Percentiles rank a stretch among this genome's conserved stretches.
Conservation (phyloP, 352 stramenopile species). For the Phytopythium helicoides region DNA sequence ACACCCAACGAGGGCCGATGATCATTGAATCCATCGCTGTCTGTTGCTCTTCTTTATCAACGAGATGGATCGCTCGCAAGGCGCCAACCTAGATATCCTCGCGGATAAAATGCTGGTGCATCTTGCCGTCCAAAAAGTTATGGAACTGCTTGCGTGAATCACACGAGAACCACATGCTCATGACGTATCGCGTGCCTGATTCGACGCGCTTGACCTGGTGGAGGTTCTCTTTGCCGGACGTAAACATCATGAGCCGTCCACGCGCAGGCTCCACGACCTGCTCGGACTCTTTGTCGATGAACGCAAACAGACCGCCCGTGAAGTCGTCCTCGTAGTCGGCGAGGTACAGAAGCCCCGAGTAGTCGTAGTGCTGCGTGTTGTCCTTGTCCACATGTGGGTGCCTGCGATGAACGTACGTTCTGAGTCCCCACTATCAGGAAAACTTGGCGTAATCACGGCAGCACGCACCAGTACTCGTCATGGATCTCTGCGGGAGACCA, state of each 20-base stretch:
- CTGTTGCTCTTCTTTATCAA: too few species aligned
- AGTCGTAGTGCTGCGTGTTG: slow-evolving; percentile 94
- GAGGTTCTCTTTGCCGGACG: slow-evolving; percentile 85
- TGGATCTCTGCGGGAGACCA: slow-evolving; percentile 83
- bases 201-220: slow-evolving; percentile 79
- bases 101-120: slow-evolving; percentile 73
- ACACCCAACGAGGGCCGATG: slow-evolving; percentile 12
- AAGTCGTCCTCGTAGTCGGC: slow-evolving; percentile 84
- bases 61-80: too few species aligned
- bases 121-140: slow-evolving; percentile 90
- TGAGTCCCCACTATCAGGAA: too few species aligned
- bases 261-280: slow-evolving; percentile 70
- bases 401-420: slow-evolving; percentile 26
- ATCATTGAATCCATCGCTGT: too few species aligned
- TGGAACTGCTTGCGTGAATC: slow-evolving; percentile 77
- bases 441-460: too few species aligned
- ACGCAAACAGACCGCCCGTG: slow-evolving; percentile 86
- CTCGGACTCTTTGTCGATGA: slow-evolving; percentile 77
- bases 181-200: slow-evolving; percentile 79
- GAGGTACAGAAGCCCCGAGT: slow-evolving; percentile 90
- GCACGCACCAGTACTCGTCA: slow-evolving; percentile 91
- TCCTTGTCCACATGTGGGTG: slow-evolving; percentile 91
- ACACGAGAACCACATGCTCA: slow-evolving; percentile 95
- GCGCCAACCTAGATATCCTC: slow-evolving; percentile 21
- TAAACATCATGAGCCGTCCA: slow-evolving; percentile 89